Conservation (phyloP, 2,329 filamentous ascomycete genomes). For the Penicillium sp. region DNA sequence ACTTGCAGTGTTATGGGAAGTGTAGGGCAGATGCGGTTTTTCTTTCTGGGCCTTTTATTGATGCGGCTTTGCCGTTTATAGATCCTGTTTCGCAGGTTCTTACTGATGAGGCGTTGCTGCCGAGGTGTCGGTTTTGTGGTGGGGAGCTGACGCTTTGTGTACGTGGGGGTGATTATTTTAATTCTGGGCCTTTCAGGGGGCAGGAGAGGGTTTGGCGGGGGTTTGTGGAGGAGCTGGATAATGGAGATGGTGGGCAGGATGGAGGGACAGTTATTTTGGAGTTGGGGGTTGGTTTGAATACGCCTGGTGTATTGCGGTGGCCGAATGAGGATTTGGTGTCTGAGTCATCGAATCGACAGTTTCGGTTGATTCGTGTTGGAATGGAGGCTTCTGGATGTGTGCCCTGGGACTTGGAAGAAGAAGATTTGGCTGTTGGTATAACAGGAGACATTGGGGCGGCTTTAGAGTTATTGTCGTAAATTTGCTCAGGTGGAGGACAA, state of each 20-base stretch:
- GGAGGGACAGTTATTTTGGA: conserved; percentile 17
- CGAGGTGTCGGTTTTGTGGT: conserved; percentile 16
- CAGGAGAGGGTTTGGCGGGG: conserved; percentile 13
- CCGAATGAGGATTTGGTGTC: conserved; percentile 22
- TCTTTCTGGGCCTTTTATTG: conserved; percentile 15
- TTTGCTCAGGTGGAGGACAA: neutral
- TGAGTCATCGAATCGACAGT: neutral
- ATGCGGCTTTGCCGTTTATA: conserved; percentile 17
- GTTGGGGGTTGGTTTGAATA: conserved; percentile 24
- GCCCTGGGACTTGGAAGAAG: conserved; percentile 21
- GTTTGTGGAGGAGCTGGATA: conserved; percentile 7
- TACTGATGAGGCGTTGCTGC: conserved; percentile 12
- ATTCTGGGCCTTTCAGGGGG: conserved; percentile 9
- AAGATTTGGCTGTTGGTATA: conserved; percentile 15
- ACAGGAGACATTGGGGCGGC: conserved; percentile 1
- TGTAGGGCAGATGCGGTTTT: conserved; percentile 21
- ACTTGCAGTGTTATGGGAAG: conserved; percentile 21
- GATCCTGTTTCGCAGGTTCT: conserved; percentile 16
- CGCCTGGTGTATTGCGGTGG: conserved; percentile 23
- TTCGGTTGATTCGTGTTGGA: conserved; percentile 19
- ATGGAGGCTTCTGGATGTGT: conserved; percentile 20
- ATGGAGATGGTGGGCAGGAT: neutral
- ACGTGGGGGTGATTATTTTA: conserved; percentile 24
- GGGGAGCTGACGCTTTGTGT: conserved; percentile 23
- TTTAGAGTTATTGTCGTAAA: neutral